A percentile compares a stretch with the other conserved stretches of the same genome.
phyloP scores from a whole-genome alignment of 371 early-diverging fungal genomes.

The Capillidium rhysosporum region DNA sequence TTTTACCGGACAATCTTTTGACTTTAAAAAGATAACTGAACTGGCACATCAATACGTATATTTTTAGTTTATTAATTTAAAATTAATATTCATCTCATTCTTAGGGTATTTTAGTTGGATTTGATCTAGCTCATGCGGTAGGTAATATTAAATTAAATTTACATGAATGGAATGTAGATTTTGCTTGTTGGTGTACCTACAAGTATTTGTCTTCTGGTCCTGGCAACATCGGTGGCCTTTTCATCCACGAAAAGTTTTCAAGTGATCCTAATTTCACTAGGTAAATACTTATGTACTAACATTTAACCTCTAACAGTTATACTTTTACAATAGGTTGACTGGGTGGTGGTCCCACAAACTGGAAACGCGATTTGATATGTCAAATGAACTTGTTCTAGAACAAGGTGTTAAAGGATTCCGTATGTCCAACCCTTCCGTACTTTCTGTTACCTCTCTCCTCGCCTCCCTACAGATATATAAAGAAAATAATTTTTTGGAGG shows the following conservation, averaged over 20 bases:
- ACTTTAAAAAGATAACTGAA: slow-evolving; percentile 63
- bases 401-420: slow-evolving; percentile 73
- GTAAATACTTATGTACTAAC: slow-evolving; percentile 14
- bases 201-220: slow-evolving; percentile 93
- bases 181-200: slow-evolving; percentile 97
- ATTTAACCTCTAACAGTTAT: neutral
- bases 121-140: slow-evolving; percentile 90
- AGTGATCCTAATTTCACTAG: slow-evolving; percentile 23
- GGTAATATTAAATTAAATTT: slow-evolving; percentile 77
- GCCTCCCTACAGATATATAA: slow-evolving; percentile 65
- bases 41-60: slow-evolving; percentile 57
- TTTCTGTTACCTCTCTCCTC: slow-evolving; percentile 43
- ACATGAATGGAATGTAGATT: slow-evolving; percentile 94
- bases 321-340: slow-evolving; percentile 25
- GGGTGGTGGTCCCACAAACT: slow-evolving; percentile 95
- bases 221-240: slow-evolving; percentile 80
- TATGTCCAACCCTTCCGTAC: slow-evolving; percentile 72
- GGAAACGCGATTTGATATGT: slow-evolving; percentile 56
- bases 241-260: slow-evolving; percentile 60
- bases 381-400: slow-evolving; percentile 48
- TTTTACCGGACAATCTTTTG: slow-evolving; percentile 89
- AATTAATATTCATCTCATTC: neutral
- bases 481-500: slow-evolving; percentile 33
- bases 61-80: neutral
- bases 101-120: slow-evolving; percentile 78